Evolutionary conservation across 768 basidiomycete genomes (phyloP), one percentile per base, ranked within the genome.

Genomic region (Naganishia antarctica): DNA sequence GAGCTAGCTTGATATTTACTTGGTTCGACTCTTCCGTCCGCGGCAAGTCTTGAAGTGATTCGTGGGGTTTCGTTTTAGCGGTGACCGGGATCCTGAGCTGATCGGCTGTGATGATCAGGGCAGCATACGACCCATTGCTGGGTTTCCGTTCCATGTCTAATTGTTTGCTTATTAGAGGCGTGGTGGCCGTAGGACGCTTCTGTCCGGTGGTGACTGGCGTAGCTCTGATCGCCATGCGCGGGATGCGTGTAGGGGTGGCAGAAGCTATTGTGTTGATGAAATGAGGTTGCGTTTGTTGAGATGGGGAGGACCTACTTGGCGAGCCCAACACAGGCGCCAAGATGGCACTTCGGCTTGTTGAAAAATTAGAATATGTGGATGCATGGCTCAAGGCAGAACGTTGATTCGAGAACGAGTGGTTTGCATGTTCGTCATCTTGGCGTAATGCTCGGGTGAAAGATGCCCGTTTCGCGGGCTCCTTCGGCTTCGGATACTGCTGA

Each of bases 211-310:
- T 61, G 29, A 70, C 67, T 7, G 44, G 60, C 60, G 41, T 26
- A 25, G 70, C 69, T 25, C 73, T 67, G 65, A 63, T 71, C n/a
- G 70, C 66, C 18, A 79, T 75, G 3, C 78, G 68, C 25, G 78
- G 78, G 18, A 79, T 79, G 51, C 76, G 76, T 16, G 78, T 79
- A 1, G 78, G 75, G 3, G 77, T 76, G 8, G 69, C 57, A 18
- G 72, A 71, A 31, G 60, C 31, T 16, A 47, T 34, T 18, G 60
- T 28, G n/a, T 37, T 13, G 48, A 3, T 47, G 29, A 44, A 1
- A n/a, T 34, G 40, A 18, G 23, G 44, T 8, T 25, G n/a, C 13
- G 34, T 61, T 4, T 26, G 40, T 2, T 37, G 34, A 4, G 64
- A 31, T 37, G 59, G 57, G 13, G 64, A 65, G 8, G 32, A n/a